Base-by-base conservation (phyloP, 805 yeast genomes). In the Candida nanaspora region DNA sequence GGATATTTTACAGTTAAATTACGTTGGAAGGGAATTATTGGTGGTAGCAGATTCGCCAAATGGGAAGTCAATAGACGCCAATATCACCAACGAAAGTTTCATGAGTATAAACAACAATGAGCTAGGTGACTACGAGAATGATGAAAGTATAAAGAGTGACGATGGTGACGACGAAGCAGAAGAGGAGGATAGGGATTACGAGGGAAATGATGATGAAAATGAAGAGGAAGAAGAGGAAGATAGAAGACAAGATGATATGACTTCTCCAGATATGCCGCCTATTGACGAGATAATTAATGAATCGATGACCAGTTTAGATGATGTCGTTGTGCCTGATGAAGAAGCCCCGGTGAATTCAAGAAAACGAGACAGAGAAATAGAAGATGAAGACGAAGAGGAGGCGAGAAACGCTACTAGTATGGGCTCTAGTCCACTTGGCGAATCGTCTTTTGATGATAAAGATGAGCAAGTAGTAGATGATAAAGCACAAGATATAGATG, bases 41-140 rank as follows among this genome's bases (percentile, higher is more conserved):
- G 33, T 39, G 9, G 37, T 29, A 22, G 32, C 36, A 18, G 35
- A 27, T n/a, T n/a, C n/a, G n/a, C n/a, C n/a, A n/a, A n/a, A n/a
- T n/a, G n/a, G n/a, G n/a, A n/a, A n/a, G n/a, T n/a, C n/a, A n/a
- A n/a, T n/a, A n/a, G n/a, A n/a, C n/a, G n/a, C n/a, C n/a, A n/a
- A n/a, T n/a, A n/a, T n/a, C n/a, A n/a, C n/a, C 16, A 6, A 30
- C 19, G 33, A 30, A 15, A 15, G n/a, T 11, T 11, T 11, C 11
- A 15, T 11, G n/a, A 15, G n/a, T 16, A 20, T 11, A 6, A 15
- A 30, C 5, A 69, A 58, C 23, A 58, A 58, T 18, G 56, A 55
- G n/a, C 65, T 57, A 23, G 58, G 55, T 28, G 54, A 49, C 30
- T 49, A 48, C 30, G 46, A 42, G 16, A 32, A 32, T 9, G 52